These are phyloP conservation scores for Blastobotrys petasosporus DNA, from an alignment of 1,139 yeast species.

Conservation along the genomic window DNA sequence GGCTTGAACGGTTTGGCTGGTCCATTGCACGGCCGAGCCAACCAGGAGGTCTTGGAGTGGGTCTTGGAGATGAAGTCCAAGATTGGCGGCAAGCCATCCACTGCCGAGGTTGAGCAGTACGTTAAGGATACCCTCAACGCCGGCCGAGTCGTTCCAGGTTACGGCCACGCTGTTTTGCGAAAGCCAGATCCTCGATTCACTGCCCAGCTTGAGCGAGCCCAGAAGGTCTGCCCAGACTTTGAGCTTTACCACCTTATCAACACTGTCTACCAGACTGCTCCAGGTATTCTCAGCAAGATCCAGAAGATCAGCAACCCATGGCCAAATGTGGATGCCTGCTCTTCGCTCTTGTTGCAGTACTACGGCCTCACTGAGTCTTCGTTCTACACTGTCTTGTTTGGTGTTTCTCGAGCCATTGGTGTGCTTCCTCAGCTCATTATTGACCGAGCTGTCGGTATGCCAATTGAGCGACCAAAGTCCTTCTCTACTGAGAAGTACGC, in stretches of 20 bases:
- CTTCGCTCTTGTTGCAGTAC: constrained; percentile 73
- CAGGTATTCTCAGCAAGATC: constrained; percentile 88
- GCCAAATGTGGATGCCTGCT: constrained; percentile 98
- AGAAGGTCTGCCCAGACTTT: constrained; percentile 95
- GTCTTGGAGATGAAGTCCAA: constrained; percentile 76
- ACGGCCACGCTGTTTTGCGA: constrained; percentile 95
- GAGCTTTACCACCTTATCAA: constrained; percentile 92
- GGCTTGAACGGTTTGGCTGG: constrained; percentile 98
- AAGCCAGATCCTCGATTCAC: constrained; percentile 97
- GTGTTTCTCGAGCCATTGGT: constrained; percentile 54
- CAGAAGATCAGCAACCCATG: constrained; percentile 99
- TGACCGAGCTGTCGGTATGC: constrained; percentile 55
- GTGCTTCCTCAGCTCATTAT: constrained; percentile 54
- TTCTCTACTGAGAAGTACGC: constrained; percentile 43
- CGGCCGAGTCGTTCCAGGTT: constrained; percentile 96
- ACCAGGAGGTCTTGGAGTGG: constrained; percentile 97
- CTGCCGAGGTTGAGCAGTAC: constrained; percentile 70
- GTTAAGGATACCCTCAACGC: constrained; percentile 87
- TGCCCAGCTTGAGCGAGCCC: constrained; percentile 97
- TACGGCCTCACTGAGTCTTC: constrained; percentile 51
- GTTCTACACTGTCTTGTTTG: constrained; percentile 55
- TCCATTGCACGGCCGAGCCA: constrained; percentile 97
- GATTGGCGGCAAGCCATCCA: constrained; percentile 67
- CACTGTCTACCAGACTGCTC: constrained; percentile 87
- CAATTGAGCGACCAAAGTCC: constrained; percentile 58